These are phyloP conservation scores for Trichosporon sp. DNA, from an alignment of 1,284 basidiomycete species.

Conservation along the genomic window DNA sequence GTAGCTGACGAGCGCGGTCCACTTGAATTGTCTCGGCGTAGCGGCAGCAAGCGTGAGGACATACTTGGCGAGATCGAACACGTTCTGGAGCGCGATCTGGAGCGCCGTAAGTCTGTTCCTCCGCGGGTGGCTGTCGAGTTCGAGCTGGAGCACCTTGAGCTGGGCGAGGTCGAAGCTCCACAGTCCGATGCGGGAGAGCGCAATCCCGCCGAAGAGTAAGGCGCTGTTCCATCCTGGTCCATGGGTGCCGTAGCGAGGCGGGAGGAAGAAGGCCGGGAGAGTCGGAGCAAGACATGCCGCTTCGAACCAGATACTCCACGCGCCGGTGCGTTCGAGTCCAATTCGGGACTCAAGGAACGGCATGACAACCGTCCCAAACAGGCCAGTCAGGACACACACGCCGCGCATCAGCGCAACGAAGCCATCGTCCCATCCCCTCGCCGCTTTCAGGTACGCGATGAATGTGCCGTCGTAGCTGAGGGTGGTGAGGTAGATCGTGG, in stretches of 20 bases:
- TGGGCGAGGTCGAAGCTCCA: slow-evolving; percentile 59
- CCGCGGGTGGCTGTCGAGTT: slow-evolving; percentile 52
- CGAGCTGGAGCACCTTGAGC: slow-evolving; percentile 56
- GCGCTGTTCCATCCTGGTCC: slow-evolving; percentile 43
- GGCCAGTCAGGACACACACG: slow-evolving; percentile 39
- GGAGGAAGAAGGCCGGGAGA: slow-evolving; percentile 43
- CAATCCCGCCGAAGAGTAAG: slow-evolving; percentile 48
- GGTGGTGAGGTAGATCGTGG: slow-evolving; percentile 59
- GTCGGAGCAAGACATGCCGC: slow-evolving; percentile 50
- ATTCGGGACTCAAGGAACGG: slow-evolving; percentile 53
- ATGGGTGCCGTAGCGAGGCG: slow-evolving; percentile 42
- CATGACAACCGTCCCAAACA: slow-evolving; percentile 59
- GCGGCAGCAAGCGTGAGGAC: slow-evolving; percentile 42
- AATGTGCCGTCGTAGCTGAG: slow-evolving; percentile 56
- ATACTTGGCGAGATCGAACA: slow-evolving; percentile 56
- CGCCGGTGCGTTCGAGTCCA: slow-evolving; percentile 57
- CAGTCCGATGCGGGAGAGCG: slow-evolving; percentile 53
- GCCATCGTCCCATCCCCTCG: slow-evolving; percentile 49
- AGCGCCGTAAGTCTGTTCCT: slow-evolving; percentile 55
- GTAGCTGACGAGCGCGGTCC: slow-evolving; percentile 56
- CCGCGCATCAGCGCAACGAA: slow-evolving; percentile 58
- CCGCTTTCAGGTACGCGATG: slow-evolving; percentile 51
- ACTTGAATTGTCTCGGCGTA: slow-evolving; percentile 48
- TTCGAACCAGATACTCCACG: slow-evolving; percentile 58
- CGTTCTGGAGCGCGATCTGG: slow-evolving; percentile 56